Conservation (phyloP, 1,139 yeast species). For the Blastobotrys niveus region DNA sequence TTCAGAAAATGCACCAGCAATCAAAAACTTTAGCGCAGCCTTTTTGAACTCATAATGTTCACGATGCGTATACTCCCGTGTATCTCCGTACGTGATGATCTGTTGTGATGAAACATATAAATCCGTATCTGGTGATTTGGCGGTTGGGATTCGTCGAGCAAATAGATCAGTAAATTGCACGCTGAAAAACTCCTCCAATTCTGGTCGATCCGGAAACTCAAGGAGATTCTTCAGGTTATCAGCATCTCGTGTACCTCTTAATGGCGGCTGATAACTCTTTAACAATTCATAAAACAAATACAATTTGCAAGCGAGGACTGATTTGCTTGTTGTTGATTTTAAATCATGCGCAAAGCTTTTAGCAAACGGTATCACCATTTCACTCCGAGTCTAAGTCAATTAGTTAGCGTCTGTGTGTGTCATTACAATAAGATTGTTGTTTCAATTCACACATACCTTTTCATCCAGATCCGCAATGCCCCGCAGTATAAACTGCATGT, state of each 20-base stretch:
- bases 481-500: slow-evolving; percentile 59
- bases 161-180: slow-evolving; percentile 51
- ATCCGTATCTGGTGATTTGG: not conserved
- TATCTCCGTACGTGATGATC: not conserved
- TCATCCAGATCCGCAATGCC: slow-evolving; percentile 44
- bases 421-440: too few relatives aligned
- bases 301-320: slow-evolving; percentile 53
- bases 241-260: slow-evolving; percentile 42
- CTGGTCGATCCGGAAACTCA: slow-evolving; percentile 28
- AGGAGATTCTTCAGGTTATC: slow-evolving; percentile 33
- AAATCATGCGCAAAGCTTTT: too few relatives aligned
- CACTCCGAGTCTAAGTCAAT: too few relatives aligned
- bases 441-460: slow-evolving; percentile 16
- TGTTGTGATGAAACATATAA: not conserved
- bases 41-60: slow-evolving; percentile 6
- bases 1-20: slow-evolving; percentile 39
- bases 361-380: too few relatives aligned
- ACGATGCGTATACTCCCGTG: not conserved
- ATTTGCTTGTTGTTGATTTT: too few relatives aligned
- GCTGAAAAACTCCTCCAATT: slow-evolving; percentile 43
- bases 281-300: slow-evolving; percentile 54
- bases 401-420: too few relatives aligned
- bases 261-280: slow-evolving; percentile 47
- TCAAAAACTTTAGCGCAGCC: slow-evolving; percentile 29
- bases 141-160: slow-evolving; percentile 6